Evolutionary conservation across 768 basidiomycete species (phyloP).

Genomic region (Russula griseocarnosa): DNA sequence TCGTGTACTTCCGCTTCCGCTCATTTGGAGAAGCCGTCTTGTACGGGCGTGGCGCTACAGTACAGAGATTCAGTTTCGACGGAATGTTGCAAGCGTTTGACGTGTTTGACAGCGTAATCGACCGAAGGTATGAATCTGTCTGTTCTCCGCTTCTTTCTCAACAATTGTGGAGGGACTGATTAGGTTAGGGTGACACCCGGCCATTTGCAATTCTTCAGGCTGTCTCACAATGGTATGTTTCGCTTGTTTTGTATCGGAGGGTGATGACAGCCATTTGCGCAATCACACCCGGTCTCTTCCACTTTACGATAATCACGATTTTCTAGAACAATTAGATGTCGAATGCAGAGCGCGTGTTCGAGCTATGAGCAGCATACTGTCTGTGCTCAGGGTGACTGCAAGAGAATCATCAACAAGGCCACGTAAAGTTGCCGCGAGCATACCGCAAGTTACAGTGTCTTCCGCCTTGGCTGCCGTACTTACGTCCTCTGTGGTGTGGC

Average conservation of each 20-base stretch:
- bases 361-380: background rate
- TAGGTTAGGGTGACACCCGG: background rate
- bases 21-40: constrained; percentile 5
- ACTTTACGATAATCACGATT: constrained; percentile 1
- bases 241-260: constrained; percentile 1
- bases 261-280: background rate
- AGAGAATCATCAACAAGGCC: constrained; percentile 2
- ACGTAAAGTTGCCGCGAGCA: constrained; percentile 11
- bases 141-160: background rate
- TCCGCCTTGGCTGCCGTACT: constrained; percentile 10
- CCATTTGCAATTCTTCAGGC: background rate
- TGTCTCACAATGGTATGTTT: background rate
- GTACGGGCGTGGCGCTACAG: background rate
- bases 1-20: constrained; percentile 7
- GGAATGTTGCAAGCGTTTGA: constrained; percentile 8
- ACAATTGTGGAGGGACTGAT: background rate
- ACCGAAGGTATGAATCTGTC: constrained; percentile 9
- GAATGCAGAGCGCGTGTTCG: background rate
- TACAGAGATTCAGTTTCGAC: constrained; percentile 2
- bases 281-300: background rate
- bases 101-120: constrained; percentile 10
- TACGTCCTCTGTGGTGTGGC: constrained; percentile 24
- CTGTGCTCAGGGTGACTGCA: background rate
- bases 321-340: background rate
- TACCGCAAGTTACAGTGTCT: background rate